Percentiles rank a stretch among this genome's conserved stretches.
Evolutionary conservation across 2,329 filamentous ascomycete genomes (phyloP).

Genomic region (Botrytis byssoidea): DNA sequence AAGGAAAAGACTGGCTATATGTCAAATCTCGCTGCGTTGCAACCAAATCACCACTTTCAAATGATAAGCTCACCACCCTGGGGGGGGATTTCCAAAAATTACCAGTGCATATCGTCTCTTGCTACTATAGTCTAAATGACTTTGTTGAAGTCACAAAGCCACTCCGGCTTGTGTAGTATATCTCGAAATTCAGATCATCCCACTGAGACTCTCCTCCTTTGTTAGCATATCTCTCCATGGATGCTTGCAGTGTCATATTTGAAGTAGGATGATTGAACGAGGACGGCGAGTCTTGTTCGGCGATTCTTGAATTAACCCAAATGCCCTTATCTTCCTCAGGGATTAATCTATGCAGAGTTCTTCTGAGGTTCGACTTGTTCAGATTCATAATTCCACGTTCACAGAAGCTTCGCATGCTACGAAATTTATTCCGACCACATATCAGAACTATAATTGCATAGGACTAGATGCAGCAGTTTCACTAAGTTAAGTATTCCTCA

Average conservation of each 20-base stretch:
- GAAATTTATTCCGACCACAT: rapidly evolving
- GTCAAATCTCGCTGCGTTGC: background rate
- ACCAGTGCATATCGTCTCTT: too few relatives aligned
- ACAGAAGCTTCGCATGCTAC: background rate
- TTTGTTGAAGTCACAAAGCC: background rate
- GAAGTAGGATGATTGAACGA: background rate
- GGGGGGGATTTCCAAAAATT: too few relatives aligned
- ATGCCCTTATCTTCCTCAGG: background rate
- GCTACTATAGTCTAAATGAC: background rate
- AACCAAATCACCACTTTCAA: background rate
- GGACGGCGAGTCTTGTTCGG: background rate
- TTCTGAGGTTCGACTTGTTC: background rate
- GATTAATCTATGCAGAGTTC: background rate
- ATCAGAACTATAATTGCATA: background rate
- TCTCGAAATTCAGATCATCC: background rate
- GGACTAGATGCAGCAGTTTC: background rate
- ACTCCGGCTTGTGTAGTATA: background rate
- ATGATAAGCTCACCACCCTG: background rate
- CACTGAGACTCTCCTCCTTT: background rate
- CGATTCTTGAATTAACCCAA: too few relatives aligned
- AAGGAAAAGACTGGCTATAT: background rate
- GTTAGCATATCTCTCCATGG: background rate
- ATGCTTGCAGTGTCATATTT: background rate
- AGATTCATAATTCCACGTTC: background rate
- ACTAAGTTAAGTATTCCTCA: background rate